Percentiles rank a stretch among this genome's conserved stretches.
Evolutionary conservation across 495 filamentous ascomycete species (phyloP).

Genomic region (Aspergillus steynii): DNA sequence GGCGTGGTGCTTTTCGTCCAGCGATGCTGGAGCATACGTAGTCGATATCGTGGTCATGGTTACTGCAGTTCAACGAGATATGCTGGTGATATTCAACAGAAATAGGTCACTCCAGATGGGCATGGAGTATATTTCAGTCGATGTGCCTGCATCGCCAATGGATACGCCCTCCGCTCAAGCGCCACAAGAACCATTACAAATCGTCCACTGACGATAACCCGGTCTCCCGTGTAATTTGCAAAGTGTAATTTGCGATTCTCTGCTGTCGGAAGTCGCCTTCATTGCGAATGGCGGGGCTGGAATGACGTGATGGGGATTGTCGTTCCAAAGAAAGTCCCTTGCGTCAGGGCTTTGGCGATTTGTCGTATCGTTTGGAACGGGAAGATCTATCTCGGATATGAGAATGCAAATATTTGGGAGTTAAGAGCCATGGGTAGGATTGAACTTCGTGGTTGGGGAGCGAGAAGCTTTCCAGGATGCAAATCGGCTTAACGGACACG

Average conservation of each 20-base stretch:
- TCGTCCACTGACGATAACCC: not conserved
- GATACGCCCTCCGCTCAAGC: not conserved
- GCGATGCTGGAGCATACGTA: constrained; percentile 4
- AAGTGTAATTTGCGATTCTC: not conserved
- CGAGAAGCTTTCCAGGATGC: not conserved
- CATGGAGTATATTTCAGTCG: not conserved
- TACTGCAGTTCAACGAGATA: too few relatives aligned
- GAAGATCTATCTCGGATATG: not conserved
- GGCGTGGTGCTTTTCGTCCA: constrained; percentile 16
- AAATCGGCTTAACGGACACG: not conserved
- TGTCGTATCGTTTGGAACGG: not conserved
- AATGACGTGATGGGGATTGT: constrained; percentile 37
- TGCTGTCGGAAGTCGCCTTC: not conserved
- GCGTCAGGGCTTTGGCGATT: not conserved
- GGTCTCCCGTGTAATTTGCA: constrained; percentile 7
- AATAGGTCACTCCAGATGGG: not conserved
- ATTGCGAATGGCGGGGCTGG: constrained; percentile 43
- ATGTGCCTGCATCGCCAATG: not conserved
- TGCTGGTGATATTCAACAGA: not conserved
- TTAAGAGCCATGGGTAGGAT: not conserved
- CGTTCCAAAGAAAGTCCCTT: not conserved
- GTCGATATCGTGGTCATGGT: constrained; percentile 15
- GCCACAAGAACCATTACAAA: constrained; percentile 1
- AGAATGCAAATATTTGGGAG: too few relatives aligned
- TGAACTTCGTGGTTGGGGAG: not conserved